A percentile compares a stretch with the other conserved stretches of the same genome.
Evolutionary conservation across 176 grass and related monocot genomes (phyloP).

Genomic region (Musa troglodytarum): DNA sequence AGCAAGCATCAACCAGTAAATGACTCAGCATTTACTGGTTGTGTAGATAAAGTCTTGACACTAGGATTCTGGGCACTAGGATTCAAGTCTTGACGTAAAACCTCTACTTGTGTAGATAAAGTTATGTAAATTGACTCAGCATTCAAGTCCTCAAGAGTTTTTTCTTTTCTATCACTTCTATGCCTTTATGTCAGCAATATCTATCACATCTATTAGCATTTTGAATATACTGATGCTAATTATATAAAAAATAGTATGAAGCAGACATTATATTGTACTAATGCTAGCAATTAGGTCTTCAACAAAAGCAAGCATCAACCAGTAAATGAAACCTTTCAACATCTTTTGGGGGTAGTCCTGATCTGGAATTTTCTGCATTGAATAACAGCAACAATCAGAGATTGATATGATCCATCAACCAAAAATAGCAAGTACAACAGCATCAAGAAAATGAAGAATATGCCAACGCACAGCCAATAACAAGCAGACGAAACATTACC

Average conservation of each 20-base stretch:
- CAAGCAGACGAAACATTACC: too few relatives aligned
- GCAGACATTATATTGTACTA: not conserved
- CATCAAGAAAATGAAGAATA: not conserved
- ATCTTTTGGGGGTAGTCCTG: slow-evolving; percentile 66
- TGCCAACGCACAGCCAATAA: not conserved
- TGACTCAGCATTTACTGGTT: too few relatives aligned
- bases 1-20: slow-evolving; percentile 1
- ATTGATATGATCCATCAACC: slow-evolving; percentile 1
- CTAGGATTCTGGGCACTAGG: too few relatives aligned
- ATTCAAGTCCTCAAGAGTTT: too few relatives aligned
- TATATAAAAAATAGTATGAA: not conserved
- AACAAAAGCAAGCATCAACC: not conserved
- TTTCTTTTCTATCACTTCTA: too few relatives aligned
- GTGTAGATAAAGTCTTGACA: too few relatives aligned
- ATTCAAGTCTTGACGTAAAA: too few relatives aligned
- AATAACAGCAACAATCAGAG: slow-evolving; percentile 23
- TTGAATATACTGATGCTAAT: not conserved
- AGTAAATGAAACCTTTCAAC: slow-evolving; percentile 64
- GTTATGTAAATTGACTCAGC: too few relatives aligned
- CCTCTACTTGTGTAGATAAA: too few relatives aligned
- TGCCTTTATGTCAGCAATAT: too few relatives aligned
- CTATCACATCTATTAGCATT: too few relatives aligned
- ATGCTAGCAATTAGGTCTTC: not conserved
- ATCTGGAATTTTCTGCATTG: slow-evolving; percentile 62
- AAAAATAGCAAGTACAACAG: not conserved